These are phyloP conservation scores for Microcera coccophila DNA, from an alignment of 2,329 filamentous ascomycete genomes.

Conservation along the genomic window DNA sequence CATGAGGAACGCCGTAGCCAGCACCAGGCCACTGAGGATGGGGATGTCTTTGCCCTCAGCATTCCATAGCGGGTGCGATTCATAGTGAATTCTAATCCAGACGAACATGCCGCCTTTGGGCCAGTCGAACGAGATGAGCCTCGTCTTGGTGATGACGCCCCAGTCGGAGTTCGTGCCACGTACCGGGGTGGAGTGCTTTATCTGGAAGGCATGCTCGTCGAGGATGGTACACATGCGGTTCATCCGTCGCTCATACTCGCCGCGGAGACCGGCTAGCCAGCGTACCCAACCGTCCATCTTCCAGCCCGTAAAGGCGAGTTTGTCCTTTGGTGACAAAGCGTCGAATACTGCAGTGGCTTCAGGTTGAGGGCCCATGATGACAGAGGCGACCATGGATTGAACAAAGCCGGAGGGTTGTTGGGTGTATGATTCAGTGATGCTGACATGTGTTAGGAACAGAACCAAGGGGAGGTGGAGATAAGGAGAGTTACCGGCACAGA, in stretches of 20 bases:
- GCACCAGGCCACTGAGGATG: slow-evolving; percentile 50
- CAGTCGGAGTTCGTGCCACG: slow-evolving; percentile 56
- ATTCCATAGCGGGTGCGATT: slow-evolving; percentile 65
- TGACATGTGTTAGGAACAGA: slow-evolving; percentile 27
- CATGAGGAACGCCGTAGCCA: slow-evolving; percentile 66
- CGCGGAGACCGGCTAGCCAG: slow-evolving; percentile 82
- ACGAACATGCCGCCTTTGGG: slow-evolving; percentile 90
- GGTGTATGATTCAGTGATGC: slow-evolving; percentile 73
- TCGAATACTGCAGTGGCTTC: slow-evolving; percentile 41
- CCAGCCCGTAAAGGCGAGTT: slow-evolving; percentile 59
- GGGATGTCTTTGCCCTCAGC: slow-evolving; percentile 29
- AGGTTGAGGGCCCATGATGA: slow-evolving; percentile 66
- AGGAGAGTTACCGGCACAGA: slow-evolving; percentile 40
- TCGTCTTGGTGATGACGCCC: slow-evolving; percentile 70
- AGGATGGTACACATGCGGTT: slow-evolving; percentile 70
- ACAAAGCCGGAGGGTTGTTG: slow-evolving; percentile 88
- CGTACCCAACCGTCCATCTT: slow-evolving; percentile 81
- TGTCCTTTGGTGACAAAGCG: slow-evolving; percentile 46
- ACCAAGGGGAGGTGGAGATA: neutral
- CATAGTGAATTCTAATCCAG: slow-evolving; percentile 72
- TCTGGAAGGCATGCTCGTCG: slow-evolving; percentile 61
- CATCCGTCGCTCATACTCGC: slow-evolving; percentile 83
- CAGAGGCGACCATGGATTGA: slow-evolving; percentile 73
- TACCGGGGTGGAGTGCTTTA: slow-evolving; percentile 57
- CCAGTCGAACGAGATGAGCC: slow-evolving; percentile 72